Evolutionary conservation across 2,329 filamentous ascomycete genomes (phyloP).

Genomic region (Talaromyces albobiverticillius): DNA sequence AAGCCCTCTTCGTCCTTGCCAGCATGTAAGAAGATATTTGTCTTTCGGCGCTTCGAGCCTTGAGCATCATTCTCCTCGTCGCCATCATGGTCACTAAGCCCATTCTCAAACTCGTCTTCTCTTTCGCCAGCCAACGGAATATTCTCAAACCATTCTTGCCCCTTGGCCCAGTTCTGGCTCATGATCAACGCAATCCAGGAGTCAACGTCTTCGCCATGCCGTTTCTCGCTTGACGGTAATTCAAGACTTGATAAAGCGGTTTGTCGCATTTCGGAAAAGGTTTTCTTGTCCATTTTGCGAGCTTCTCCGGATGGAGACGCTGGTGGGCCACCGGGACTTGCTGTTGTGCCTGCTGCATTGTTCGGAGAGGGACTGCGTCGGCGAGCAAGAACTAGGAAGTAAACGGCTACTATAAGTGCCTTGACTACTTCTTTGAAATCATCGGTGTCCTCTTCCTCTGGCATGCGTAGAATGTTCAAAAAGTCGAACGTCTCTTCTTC

Average conservation of each 20-base stretch:
- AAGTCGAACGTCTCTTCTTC: constrained; percentile 34
- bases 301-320: constrained; percentile 10
- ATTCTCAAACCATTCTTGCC: constrained; percentile 66
- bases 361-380: constrained; percentile 40
- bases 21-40: constrained; percentile 16
- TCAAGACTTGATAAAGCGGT: constrained; percentile 35
- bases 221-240: constrained; percentile 41
- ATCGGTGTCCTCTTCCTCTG: constrained; percentile 44
- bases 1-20: constrained; percentile 28
- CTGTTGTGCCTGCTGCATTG: neutral
- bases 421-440: constrained; percentile 39
- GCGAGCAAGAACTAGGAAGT: constrained; percentile 47
- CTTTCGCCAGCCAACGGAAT: constrained; percentile 40
- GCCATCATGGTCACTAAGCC: constrained; percentile 28
- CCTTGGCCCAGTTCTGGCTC: constrained; percentile 51
- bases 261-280: constrained; percentile 39
- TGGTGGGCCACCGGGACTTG: constrained; percentile 3
- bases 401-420: constrained; percentile 41
- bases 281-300: constrained; percentile 38
- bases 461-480: constrained; percentile 35
- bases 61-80: constrained; percentile 24
- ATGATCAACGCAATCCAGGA: constrained; percentile 59
- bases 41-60: constrained; percentile 25
- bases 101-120: constrained; percentile 29
- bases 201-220: constrained; percentile 54